These are phyloP conservation scores for Buxus sempervirens DNA, from an alignment of 164 flowering plant species.

Conservation along the genomic window DNA sequence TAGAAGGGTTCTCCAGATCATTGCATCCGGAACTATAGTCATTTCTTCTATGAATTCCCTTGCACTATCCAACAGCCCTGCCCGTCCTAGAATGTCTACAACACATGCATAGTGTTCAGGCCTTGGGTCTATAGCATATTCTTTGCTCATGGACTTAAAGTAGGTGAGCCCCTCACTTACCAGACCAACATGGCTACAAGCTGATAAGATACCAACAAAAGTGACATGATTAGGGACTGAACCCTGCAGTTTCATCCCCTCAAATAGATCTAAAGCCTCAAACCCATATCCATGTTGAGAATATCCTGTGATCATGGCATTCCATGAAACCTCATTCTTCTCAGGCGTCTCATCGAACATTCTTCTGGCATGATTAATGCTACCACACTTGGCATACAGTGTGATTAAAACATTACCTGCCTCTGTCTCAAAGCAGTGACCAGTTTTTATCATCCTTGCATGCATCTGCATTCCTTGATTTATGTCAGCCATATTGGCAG, in stretches of 20 bases:
- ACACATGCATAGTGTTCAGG: conserved; percentile 34
- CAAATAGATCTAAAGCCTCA: conserved; percentile 28
- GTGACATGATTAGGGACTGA: conserved; percentile 29
- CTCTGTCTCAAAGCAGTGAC: conserved; percentile 24
- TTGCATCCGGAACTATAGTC: conserved; percentile 30
- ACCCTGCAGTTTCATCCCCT: conserved; percentile 25
- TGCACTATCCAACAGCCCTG: conserved; percentile 26
- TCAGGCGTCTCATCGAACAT: conserved; percentile 20
- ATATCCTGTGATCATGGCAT: conserved; percentile 32
- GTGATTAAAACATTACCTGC: conserved; percentile 27
- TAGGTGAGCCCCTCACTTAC: conserved; percentile 28
- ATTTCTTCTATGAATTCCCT: conserved; percentile 26
- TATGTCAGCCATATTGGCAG: conserved; percentile 27
- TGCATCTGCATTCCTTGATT: conserved; percentile 32
- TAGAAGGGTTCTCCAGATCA: conserved; percentile 38
- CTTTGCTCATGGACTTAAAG: conserved; percentile 29
- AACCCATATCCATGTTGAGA: conserved; percentile 32
- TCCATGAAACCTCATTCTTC: conserved; percentile 34
- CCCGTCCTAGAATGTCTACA: conserved; percentile 35
- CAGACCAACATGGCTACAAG: conserved; percentile 39
- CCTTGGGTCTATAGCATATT: conserved; percentile 21
- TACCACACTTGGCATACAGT: conserved; percentile 31
- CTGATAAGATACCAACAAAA: conserved; percentile 31
- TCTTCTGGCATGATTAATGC: conserved; percentile 22
- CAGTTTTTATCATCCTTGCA: conserved; percentile 25